Evolutionary conservation across 805 yeast genomes (phyloP).

Genomic region (Cyberlindnera mycetangii): DNA sequence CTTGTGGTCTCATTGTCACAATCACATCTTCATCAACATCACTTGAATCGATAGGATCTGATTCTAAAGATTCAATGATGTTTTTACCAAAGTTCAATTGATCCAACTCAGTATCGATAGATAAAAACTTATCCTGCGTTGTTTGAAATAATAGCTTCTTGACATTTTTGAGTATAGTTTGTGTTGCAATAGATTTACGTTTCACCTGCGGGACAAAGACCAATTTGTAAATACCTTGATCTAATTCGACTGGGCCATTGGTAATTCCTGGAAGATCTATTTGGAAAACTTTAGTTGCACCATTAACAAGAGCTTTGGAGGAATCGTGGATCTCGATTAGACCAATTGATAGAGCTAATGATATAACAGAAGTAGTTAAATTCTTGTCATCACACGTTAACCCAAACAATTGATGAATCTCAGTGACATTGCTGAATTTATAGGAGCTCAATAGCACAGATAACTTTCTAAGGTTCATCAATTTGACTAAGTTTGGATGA

Average conservation of each 20-base stretch:
- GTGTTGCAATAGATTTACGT: not conserved
- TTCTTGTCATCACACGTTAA: conserved; percentile 9
- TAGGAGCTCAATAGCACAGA: conserved; percentile 27
- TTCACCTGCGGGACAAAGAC: not conserved
- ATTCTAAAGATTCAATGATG: not conserved
- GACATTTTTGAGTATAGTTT: not conserved
- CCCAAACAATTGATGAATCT: conserved; percentile 18
- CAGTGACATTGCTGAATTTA: conserved; percentile 21
- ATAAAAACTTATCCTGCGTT: conserved; percentile 16
- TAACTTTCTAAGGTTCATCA: conserved; percentile 37
- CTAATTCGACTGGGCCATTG: conserved; percentile 6
- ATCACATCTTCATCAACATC: conserved; percentile 4
- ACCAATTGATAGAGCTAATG: conserved; percentile 9
- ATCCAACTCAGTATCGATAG: conserved; percentile 16
- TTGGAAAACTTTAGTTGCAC: not conserved
- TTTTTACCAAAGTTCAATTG: not conserved
- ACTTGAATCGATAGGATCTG: conserved; percentile 4
- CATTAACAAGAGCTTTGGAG: not conserved
- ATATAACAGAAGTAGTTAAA: conserved; percentile 12
- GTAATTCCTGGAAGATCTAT: conserved; percentile 12
- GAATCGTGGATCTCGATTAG: not conserved
- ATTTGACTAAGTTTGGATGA: conserved; percentile 24
- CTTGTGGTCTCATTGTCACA: too few relatives aligned
- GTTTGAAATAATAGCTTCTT: conserved; percentile 9
- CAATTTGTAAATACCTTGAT: not conserved